Evolutionary conservation across 2,329 filamentous ascomycete genomes (phyloP).

Genomic region (Trichoderma hamatum): DNA sequence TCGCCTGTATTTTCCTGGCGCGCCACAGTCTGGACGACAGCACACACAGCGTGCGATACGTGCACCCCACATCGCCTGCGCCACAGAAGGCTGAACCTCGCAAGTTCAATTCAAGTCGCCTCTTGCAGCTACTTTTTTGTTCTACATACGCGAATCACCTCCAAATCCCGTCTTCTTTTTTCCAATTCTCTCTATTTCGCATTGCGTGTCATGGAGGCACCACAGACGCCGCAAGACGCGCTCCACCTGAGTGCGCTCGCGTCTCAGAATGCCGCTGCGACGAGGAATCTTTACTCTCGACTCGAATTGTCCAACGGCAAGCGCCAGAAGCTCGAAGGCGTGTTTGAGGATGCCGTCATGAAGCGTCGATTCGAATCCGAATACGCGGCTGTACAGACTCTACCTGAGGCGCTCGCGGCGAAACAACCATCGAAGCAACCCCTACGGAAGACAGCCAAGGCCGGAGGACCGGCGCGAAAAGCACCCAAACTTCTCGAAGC

Average conservation of each 20-base stretch:
- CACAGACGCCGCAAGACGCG: conserved; percentile 39
- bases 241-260: conserved; percentile 42
- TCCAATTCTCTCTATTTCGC: not conserved
- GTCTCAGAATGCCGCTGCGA: conserved; percentile 41
- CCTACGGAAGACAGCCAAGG: conserved; percentile 50
- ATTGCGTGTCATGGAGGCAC: conserved; percentile 39
- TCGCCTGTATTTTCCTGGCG: not conserved
- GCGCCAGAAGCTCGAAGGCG: conserved; percentile 45
- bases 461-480: conserved; percentile 43
- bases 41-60: too few relatives aligned
- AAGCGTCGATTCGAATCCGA: conserved; percentile 66
- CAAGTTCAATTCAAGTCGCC: conserved; percentile 31
- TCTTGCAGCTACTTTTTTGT: conserved; percentile 31
- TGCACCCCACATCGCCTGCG: conserved; percentile 25
- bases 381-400: conserved; percentile 75
- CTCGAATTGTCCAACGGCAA: conserved; percentile 38
- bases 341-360: conserved; percentile 40
- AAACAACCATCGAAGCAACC: conserved; percentile 65
- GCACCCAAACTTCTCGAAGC: conserved; percentile 47
- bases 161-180: not conserved
- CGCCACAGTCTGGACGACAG: not conserved
- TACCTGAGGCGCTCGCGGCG: conserved; percentile 76
- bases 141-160: conserved; percentile 5
- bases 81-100: conserved; percentile 38
- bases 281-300: conserved; percentile 40